phyloP scores from a whole-genome alignment of 257 asterid species.

The Solanum paucissectum region DNA sequence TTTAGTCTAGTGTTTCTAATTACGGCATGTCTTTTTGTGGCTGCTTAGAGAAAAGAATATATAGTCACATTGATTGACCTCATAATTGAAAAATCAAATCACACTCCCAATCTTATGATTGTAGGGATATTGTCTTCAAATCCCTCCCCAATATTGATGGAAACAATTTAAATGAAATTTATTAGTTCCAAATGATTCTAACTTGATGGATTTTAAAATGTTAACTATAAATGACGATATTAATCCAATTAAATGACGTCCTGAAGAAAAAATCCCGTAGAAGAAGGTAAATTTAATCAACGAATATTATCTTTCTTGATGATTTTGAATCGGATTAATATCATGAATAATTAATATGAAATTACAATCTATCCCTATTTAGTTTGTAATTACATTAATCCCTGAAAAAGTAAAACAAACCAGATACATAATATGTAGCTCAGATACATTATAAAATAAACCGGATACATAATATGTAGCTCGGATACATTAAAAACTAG shows the following conservation, averaged over 20 bases:
- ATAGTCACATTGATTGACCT: background rate
- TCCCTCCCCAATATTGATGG: background rate
- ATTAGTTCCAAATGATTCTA: background rate
- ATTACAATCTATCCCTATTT: no score
- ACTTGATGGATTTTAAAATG: background rate
- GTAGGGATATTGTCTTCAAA: background rate
- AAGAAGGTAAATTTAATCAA: no score
- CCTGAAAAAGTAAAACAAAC: no score
- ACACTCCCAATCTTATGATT: background rate
- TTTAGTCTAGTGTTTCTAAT: background rate
- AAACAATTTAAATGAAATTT: no score
- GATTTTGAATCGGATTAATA: background rate
- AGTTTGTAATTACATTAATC: no score
- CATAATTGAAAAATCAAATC: background rate
- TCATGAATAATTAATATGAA: background rate
- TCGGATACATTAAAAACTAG: no score
- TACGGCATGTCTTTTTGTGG: background rate
- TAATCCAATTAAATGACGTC: background rate
- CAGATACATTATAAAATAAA: no score
- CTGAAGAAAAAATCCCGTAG: background rate
- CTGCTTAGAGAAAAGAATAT: background rate
- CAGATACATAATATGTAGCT: no score
- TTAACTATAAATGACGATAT: background rate
- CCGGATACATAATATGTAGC: no score
- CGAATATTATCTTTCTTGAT: no score